Base-by-base conservation (phyloP, 495 filamentous ascomycete genomes). In the Letharia columbiana region DNA sequence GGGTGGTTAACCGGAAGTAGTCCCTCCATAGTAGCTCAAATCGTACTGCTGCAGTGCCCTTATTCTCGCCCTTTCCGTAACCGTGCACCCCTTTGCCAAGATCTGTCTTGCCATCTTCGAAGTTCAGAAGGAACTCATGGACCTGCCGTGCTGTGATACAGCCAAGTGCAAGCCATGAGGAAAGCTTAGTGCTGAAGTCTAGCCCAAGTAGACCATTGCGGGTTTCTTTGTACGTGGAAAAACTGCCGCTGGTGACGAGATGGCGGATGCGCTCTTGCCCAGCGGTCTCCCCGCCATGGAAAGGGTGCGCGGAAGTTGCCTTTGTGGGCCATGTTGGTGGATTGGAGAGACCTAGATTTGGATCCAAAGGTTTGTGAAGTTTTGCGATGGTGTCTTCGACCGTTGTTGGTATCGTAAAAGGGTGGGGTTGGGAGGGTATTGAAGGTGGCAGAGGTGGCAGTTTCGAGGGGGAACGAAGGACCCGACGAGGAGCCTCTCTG, bases 21-120 rank as follows among this genome's bases (percentile, higher is more conserved):
- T 91, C 88, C 7, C 88, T 78, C 87, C 88, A 91, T 1, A 91
- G 77, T 1, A 91, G 77, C 67, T 91, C 86, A 64, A 89, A 87
- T 3, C 89, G 83, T 12, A 91, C 78, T 6, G 74, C 77, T n/a
- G 78, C 78, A 0, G 86, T 88, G n/a, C 89, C 88, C 60, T 83
- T 81, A 71, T 84, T 87, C 69, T 89, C 84, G 5, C 87, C 88
- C 33, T 84, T 76, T 13, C 84, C 86, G 63, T 82, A 89, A 11
- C 83, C 86, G 44, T 67, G 69, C 23, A 54, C 69, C 39, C 64
- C 64, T 62, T 74, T 73, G 33, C 72, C 72, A 5, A 76, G 35
- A 20, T 66, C 68, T 50, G 62, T 70, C 63, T 35, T 66, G 23
- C 54, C 74, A n/a, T 80, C 79, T 74, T 91, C 88, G 71, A 88